A percentile compares a stretch with the other conserved stretches of the same genome.
Evolutionary conservation across 2,329 filamentous ascomycete genomes (phyloP).

Genomic region (Colletotrichum chrysophilum): DNA sequence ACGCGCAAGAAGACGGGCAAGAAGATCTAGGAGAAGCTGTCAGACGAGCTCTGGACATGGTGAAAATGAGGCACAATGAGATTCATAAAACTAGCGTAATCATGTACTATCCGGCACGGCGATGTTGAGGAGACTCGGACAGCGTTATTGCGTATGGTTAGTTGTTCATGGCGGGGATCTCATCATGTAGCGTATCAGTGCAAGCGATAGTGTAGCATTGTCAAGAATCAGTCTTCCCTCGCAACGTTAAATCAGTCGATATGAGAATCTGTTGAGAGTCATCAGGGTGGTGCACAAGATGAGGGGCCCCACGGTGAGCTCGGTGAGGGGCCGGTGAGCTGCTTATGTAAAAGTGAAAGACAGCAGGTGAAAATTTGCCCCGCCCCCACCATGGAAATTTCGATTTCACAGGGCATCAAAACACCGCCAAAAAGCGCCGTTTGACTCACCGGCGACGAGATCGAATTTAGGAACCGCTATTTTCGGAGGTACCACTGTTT

Average conservation of each 20-base stretch:
- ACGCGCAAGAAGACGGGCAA: slow-evolving; percentile 89
- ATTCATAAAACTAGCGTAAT: neutral
- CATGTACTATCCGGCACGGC: neutral
- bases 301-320: neutral
- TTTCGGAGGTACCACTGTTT: neutral
- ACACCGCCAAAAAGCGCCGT: neutral
- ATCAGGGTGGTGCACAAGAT: neutral
- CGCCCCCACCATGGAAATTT: slow-evolving; percentile 26
- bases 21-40: slow-evolving; percentile 52
- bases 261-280: neutral
- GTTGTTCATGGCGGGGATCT: neutral
- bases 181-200: neutral
- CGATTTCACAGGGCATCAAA: slow-evolving; percentile 15
- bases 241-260: neutral
- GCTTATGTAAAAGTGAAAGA: slow-evolving; percentile 22
- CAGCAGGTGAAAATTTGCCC: slow-evolving; percentile 22
- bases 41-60: neutral
- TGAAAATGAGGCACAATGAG: neutral
- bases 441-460: neutral
- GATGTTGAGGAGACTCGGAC: neutral
- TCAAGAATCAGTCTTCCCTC: neutral
- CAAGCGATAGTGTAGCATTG: slow-evolving; percentile 8
- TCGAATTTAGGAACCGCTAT: neutral
- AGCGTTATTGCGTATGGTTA: neutral
- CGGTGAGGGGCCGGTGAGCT: neutral